Conservation (phyloP, 768 basidiomycete genomes). For the Boletus pseudo-olivaceus region DNA sequence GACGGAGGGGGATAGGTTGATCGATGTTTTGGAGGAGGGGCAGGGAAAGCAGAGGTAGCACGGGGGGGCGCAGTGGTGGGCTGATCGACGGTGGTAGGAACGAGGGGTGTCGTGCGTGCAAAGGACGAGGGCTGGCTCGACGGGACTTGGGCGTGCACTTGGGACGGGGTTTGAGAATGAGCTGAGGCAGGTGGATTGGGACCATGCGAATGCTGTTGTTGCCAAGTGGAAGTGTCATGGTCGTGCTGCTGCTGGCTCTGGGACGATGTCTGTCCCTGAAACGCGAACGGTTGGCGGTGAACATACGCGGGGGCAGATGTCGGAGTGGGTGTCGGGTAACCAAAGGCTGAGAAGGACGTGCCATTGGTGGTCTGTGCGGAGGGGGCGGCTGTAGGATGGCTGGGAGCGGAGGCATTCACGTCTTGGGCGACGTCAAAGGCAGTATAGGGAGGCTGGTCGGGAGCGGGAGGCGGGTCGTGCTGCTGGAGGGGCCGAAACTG, state of each 20-base stretch:
- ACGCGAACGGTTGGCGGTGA: conserved; percentile 21
- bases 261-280: conserved; percentile 14
- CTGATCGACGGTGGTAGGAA: conserved; percentile 29
- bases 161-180: conserved; percentile 18
- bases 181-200: conserved; percentile 9
- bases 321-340: conserved; percentile 23
- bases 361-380: conserved; percentile 12
- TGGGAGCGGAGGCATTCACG: not conserved
- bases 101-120: conserved; percentile 27
- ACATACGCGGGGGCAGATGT: conserved; percentile 18
- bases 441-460: conserved; percentile 10
- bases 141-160: conserved; percentile 15
- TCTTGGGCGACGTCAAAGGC: conserved; percentile 25
- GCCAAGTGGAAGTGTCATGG: conserved; percentile 19
- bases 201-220: conserved; percentile 22
- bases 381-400: not conserved
- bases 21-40: conserved; percentile 19
- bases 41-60: conserved; percentile 9
- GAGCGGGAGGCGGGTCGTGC: conserved; percentile 14
- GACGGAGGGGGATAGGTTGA: conserved; percentile 19
- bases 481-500: conserved; percentile 36
- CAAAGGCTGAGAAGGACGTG: conserved; percentile 17
- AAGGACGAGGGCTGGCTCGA: conserved; percentile 17
- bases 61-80: conserved; percentile 8
- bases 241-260: conserved; percentile 22